Base-by-base conservation (phyloP, 768 basidiomycete genomes). In the Pleurotus cornucopiae region DNA sequence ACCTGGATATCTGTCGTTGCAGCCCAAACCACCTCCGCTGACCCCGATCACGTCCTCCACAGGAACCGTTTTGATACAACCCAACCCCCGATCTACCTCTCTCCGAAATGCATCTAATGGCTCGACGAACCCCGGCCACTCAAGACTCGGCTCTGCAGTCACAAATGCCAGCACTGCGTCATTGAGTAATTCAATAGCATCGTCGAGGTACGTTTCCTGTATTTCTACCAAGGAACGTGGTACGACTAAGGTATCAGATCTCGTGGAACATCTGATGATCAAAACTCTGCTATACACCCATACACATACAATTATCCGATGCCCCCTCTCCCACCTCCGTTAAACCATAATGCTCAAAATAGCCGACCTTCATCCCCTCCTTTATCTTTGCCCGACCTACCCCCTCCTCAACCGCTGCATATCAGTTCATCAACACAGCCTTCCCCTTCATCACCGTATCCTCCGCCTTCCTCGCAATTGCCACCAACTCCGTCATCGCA, bases 361-460 rank as follows among this genome's bases (percentile, higher is more conserved):
- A 34, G 30, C 30, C 30, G 30, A 7, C 30, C 30, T 34, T 9
- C 30, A 34, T 34, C 30, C 11, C 30, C 45, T 38, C 30, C 55
- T 5, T 39, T 56, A 20, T 20, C 49, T 34, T n/a, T 48, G 23
- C 55, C 55, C 13, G 39, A 47, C 26, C 26, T 48, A 18, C 37
- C 58, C 52, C 25, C 30, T 16, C n/a, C 46, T 30, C 48, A 47
- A 49, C 26, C 34, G 34, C 13, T 60, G 34, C 16, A 30, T 41
- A 11, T 56, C 52, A 11, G 48, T 37, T 48, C 45, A 41, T 40
- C 44, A 21, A n/a, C 53, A 26, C 47, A 37, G 25, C 52, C 58
- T 9, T 54, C 43, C 20, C 48, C 58, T 13, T 59, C 58, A n/a
- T 25, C 55, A 7, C 45, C 43, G 2, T 41, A 54, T 45, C 55